Conservation (phyloP, 805 yeast genomes). For the Saccharomycopsis synnaedendra region DNA sequence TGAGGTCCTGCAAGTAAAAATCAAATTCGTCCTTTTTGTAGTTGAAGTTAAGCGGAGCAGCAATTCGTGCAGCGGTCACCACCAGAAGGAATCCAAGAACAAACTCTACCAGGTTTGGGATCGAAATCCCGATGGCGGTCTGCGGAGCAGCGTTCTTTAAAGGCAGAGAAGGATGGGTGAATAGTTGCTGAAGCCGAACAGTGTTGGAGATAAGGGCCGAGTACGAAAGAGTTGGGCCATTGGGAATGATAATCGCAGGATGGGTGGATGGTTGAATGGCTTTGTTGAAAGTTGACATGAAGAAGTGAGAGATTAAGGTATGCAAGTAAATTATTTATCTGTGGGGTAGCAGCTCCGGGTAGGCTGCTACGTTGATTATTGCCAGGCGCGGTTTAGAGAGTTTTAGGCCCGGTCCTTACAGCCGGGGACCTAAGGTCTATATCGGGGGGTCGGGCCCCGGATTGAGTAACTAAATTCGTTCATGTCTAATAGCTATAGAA, state of each 20-base stretch:
- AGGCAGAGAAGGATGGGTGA: conserved; percentile 30
- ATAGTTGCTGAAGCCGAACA: conserved; percentile 39
- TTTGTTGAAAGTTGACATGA: conserved; percentile 28
- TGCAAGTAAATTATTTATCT: no score
- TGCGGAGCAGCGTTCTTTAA: conserved; percentile 23
- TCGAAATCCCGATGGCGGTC: conserved; percentile 44
- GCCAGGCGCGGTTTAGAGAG: no score
- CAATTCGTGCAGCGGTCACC: conserved; percentile 44
- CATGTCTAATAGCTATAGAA: no score
- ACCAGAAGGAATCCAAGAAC: conserved; percentile 43
- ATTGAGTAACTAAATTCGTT: no score
- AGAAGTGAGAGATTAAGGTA: neutral
- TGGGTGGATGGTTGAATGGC: conserved; percentile 27
- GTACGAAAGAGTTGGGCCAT: conserved; percentile 35
- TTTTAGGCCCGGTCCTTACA: no score
- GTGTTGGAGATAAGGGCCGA: conserved; percentile 31
- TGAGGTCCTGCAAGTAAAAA: conserved; percentile 51
- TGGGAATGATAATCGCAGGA: conserved; percentile 36
- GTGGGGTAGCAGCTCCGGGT: no score
- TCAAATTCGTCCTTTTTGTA: conserved; percentile 52
- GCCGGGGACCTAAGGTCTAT: no score
- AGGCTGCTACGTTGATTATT: no score
- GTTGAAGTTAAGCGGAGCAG: conserved; percentile 59
- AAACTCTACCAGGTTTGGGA: conserved; percentile 52
- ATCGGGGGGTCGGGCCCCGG: no score